These are phyloP conservation scores for Fusarium xylarioides DNA, from an alignment of 2,329 filamentous ascomycete genomes.

Conservation along the genomic window DNA sequence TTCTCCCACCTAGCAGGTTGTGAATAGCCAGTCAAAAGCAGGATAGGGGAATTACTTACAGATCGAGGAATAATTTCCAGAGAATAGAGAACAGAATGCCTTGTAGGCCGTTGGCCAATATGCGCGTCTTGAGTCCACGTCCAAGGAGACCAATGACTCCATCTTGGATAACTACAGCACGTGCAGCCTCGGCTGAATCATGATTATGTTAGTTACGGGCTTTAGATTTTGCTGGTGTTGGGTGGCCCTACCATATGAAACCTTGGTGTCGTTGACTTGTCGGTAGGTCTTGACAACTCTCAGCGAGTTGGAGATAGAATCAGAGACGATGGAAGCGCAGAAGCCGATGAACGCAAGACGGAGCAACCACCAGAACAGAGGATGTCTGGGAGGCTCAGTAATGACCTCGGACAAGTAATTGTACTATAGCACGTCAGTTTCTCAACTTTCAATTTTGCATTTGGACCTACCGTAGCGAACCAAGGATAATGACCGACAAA, in stretches of 20 bases:
- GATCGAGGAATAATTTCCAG: constrained; percentile 59
- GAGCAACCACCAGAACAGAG: constrained; percentile 53
- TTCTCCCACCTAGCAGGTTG: constrained; percentile 1
- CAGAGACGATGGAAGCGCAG: constrained; percentile 55
- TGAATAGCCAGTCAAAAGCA: rapidly evolving
- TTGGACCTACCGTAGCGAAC: constrained; percentile 55
- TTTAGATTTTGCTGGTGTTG: rapidly evolving
- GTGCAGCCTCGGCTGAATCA: constrained; percentile 52
- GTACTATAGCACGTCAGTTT: constrained; percentile 46
- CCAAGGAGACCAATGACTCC: constrained; percentile 55
- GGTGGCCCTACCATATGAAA: constrained; percentile 53
- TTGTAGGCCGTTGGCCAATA: constrained; percentile 58
- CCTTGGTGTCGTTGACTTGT: constrained; percentile 58
- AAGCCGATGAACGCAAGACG: constrained; percentile 52
- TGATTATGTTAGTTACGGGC: background rate
- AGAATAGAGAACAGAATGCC: constrained; percentile 58
- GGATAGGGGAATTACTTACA: constrained; percentile 47
- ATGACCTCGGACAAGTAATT: constrained; percentile 54
- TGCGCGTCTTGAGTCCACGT: constrained; percentile 57
- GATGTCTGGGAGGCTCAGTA: constrained; percentile 52
- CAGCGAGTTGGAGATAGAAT: constrained; percentile 58
- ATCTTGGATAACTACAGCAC: constrained; percentile 51
- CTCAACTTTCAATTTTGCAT: rapidly evolving
- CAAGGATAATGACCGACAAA: constrained; percentile 61
- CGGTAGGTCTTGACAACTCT: constrained; percentile 60